Evolutionary conservation across 352 stramenopile species (phyloP).

Genomic region (Pythium aristosporum): DNA sequence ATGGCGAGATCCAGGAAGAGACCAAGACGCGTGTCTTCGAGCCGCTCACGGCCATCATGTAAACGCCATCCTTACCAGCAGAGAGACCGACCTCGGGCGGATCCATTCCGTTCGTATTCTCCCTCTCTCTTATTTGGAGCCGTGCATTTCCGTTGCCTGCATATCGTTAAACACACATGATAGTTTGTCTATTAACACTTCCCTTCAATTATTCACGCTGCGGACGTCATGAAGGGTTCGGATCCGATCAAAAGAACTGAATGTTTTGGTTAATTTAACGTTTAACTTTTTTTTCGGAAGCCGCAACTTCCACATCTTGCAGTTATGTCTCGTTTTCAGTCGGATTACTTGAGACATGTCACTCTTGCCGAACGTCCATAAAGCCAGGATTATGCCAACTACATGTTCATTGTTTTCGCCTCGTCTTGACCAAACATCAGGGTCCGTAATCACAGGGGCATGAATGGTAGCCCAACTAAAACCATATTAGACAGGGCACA

Average conservation of each 20-base stretch:
- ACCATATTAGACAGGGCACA: not conserved
- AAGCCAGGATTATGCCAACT: not conserved
- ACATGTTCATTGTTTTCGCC: not conserved
- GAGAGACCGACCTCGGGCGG: not conserved
- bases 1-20: slow-evolving; percentile 23
- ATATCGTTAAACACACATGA: too few species aligned
- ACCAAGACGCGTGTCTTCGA: slow-evolving; percentile 69
- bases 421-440: not conserved
- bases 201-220: too few species aligned
- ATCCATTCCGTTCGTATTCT: not conserved
- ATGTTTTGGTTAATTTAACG: not conserved
- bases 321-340: slow-evolving; percentile 25
- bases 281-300: not conserved
- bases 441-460: slow-evolving; percentile 14
- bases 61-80: slow-evolving; percentile 5
- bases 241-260: not conserved
- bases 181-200: too few species aligned
- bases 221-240: too few species aligned
- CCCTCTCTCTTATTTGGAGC: not conserved
- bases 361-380: slow-evolving; percentile 10
- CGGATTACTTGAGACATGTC: slow-evolving; percentile 25
- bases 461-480: not conserved
- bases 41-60: slow-evolving; percentile 58
- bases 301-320: slow-evolving; percentile 91
- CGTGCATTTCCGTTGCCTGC: not conserved